phyloP scores from a whole-genome alignment of 208 protist genomes.

The Zelonia costaricensis region DNA sequence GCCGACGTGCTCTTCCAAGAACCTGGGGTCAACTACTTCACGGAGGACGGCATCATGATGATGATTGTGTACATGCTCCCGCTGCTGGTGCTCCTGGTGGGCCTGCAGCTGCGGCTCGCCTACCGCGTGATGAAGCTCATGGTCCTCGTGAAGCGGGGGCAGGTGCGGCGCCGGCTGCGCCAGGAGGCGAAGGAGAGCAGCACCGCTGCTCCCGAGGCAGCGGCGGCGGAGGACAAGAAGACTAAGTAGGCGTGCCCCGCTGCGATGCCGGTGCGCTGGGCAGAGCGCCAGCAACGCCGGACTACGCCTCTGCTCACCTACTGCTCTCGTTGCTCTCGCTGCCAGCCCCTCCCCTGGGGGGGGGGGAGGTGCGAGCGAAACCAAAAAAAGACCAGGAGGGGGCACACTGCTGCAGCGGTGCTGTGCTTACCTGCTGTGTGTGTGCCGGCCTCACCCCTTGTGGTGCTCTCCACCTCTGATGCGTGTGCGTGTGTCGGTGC shows the following conservation, averaged over 20 bases:
- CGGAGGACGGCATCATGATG: slow-evolving; percentile 63
- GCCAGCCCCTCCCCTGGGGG: no score
- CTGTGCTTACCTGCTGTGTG: no score
- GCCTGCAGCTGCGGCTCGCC: slow-evolving; percentile 35
- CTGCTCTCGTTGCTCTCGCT: no score
- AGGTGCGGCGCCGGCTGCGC: slow-evolving; percentile 14
- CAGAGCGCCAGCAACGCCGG: no score
- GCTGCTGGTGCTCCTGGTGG: slow-evolving; percentile 42
- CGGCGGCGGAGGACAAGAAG: slow-evolving; percentile 9
- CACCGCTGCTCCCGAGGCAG: neutral
- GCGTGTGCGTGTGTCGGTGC: no score
- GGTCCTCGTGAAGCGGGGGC: slow-evolving; percentile 24
- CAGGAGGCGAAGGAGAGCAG: slow-evolving; percentile 2
- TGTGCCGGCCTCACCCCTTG: no score
- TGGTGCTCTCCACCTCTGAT: no score
- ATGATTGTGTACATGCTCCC: slow-evolving; percentile 58
- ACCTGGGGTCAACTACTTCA: slow-evolving; percentile 74
- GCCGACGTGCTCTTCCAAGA: slow-evolving; percentile 38
- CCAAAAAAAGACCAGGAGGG: no score
- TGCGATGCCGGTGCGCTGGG: no score
- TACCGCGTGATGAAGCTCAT: slow-evolving; percentile 37
- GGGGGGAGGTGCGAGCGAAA: no score
- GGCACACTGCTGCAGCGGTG: no score
- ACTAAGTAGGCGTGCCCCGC: slow-evolving; percentile 16
- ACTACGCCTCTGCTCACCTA: no score